These are phyloP conservation scores for Skeletonema tropicum DNA, from an alignment of 108 stramenopile genomes.

Conservation along the genomic window DNA sequence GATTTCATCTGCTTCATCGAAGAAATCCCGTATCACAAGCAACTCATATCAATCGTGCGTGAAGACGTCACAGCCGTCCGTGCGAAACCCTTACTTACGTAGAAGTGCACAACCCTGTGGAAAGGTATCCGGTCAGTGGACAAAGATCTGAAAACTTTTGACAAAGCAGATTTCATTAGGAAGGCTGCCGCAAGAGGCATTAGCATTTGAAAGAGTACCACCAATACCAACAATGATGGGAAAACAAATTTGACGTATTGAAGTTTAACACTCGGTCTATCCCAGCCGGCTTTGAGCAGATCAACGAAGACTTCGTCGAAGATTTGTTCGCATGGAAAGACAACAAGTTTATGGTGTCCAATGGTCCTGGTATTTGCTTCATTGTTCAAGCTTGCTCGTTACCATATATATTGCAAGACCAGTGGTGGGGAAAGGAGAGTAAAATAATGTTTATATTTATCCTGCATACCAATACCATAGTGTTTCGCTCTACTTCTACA, in stretches of 20 bases:
- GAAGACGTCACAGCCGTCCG: no score
- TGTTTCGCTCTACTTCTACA: no score
- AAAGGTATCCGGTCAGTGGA: slow-evolving; percentile 40
- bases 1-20: no score
- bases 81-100: no score
- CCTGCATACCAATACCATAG: no score
- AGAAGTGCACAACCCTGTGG: slow-evolving; percentile 43
- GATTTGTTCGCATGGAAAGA: slow-evolving; percentile 85
- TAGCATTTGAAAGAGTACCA: slow-evolving; percentile 31
- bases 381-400: no score
- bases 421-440: no score
- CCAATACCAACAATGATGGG: slow-evolving; percentile 14
- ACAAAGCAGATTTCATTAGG: slow-evolving; percentile 40
- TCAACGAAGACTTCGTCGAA: no score
- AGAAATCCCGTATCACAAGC: no score
- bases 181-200: slow-evolving; percentile 44
- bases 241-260: slow-evolving; percentile 33
- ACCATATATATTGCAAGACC: no score
- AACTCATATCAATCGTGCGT: no score
- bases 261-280: slow-evolving; percentile 54
- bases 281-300: slow-evolving; percentile 81
- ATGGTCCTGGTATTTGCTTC: slow-evolving; percentile 85
- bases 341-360: slow-evolving; percentile 93
- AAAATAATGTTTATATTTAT: no score
- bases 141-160: slow-evolving; percentile 45